Evolutionary conservation across 2,329 filamentous ascomycete genomes (phyloP).

Genomic region (Thielaviopsis populi): DNA sequence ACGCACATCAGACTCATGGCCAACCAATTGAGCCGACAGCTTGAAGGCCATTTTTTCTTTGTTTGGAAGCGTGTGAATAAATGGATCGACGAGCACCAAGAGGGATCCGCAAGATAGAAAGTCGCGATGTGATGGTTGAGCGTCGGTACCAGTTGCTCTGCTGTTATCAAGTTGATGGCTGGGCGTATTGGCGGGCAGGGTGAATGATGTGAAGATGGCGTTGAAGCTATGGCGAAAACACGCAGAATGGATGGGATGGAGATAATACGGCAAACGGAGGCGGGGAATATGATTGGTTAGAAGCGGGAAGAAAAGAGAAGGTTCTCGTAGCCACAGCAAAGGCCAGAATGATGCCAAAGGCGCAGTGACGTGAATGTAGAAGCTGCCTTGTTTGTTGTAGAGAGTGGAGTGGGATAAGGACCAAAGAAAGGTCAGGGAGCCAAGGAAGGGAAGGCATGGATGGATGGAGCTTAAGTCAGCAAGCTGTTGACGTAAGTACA

Average conservation of each 20-base stretch:
- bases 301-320: neutral
- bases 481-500: neutral
- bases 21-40: constrained; percentile 75
- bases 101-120: no score
- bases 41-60: constrained; percentile 46
- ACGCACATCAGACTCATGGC: constrained; percentile 85
- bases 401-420: neutral
- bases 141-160: no score
- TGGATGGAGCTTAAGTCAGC: neutral
- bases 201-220: neutral
- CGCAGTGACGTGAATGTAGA: neutral
- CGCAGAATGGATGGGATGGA: neutral
- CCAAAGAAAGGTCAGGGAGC: no score
- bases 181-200: neutral
- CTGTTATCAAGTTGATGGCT: no score
- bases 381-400: neutral
- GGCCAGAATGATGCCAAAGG: neutral
- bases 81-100: neutral
- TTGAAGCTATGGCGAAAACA: neutral
- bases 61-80: neutral
- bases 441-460: neutral
- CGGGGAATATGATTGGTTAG: neutral
- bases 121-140: no score
- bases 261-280: no score
- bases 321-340: neutral